A percentile compares a stretch with the other conserved stretches of the same genome.
Evolutionary conservation across 345 rosid genomes (phyloP).

Genomic region (Gossypium mustelinum): DNA sequence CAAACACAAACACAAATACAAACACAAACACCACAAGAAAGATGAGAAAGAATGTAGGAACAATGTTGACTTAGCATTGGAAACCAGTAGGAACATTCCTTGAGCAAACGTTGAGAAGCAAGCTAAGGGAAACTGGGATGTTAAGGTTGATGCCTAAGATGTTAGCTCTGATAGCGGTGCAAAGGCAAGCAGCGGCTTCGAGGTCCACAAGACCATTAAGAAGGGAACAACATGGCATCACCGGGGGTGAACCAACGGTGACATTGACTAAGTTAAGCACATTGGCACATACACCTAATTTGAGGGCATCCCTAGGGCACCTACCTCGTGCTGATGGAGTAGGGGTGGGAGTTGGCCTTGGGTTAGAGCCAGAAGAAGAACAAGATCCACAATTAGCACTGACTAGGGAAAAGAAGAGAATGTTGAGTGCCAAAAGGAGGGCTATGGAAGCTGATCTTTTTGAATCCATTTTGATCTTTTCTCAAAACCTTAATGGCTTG

Average conservation of each 20-base stretch:
- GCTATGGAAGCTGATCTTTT: slow-evolving; percentile 39
- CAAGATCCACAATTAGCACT: slow-evolving; percentile 37
- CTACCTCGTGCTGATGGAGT: slow-evolving; percentile 17
- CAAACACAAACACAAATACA: no score
- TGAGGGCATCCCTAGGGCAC: slow-evolving; percentile 52
- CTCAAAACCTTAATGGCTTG: neutral
- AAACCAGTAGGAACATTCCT: slow-evolving; percentile 45
- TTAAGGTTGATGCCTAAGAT: slow-evolving; percentile 48
- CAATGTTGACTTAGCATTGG: slow-evolving; percentile 27
- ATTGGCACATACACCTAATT: slow-evolving; percentile 50
- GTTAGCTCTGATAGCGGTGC: slow-evolving; percentile 55
- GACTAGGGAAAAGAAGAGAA: slow-evolving; percentile 44
- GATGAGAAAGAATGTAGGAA: neutral
- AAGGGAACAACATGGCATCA: slow-evolving; percentile 49
- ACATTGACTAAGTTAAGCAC: slow-evolving; percentile 32
- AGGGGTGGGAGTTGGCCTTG: slow-evolving; percentile 11
- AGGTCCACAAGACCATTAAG: slow-evolving; percentile 45
- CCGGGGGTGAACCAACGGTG: slow-evolving; percentile 35
- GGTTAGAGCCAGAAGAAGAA: slow-evolving; percentile 42
- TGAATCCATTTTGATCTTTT: slow-evolving; percentile 38
- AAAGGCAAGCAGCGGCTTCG: slow-evolving; percentile 66
- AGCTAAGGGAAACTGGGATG: slow-evolving; percentile 48
- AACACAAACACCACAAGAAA: neutral
- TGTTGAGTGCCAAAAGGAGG: slow-evolving; percentile 45
- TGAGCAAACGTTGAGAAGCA: slow-evolving; percentile 53